A percentile compares a stretch with the other conserved stretches of the same genome.
These are phyloP conservation scores for Platismatia glauca DNA, from an alignment of 495 filamentous ascomycete genomes.

Conservation along the genomic window DNA sequence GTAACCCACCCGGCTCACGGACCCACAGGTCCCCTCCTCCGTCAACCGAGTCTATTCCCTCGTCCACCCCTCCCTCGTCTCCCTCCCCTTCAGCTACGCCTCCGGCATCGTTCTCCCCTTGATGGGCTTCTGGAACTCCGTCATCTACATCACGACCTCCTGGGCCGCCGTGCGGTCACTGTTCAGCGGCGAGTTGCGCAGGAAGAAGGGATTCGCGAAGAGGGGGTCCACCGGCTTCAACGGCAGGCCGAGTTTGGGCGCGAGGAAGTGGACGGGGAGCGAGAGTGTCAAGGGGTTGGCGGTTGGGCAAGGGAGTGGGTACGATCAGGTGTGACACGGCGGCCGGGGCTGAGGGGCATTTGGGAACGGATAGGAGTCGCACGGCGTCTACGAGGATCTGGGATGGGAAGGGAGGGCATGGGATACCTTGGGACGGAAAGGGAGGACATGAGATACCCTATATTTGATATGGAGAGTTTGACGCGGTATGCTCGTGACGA, in stretches of 20 bases:
- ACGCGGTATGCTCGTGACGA: neutral
- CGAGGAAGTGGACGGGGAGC: conserved; percentile 5
- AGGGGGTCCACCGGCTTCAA: neutral
- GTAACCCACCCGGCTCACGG: neutral
- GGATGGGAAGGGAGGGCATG: neutral
- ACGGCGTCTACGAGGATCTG: neutral
- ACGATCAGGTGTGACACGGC: conserved; percentile 3
- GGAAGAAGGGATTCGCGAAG: neutral
- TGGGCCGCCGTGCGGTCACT: conserved; percentile 13
- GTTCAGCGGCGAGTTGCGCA: neutral
- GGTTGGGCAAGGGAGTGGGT: neutral
- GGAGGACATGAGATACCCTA: neutral
- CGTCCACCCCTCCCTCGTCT: conserved; percentile 43
- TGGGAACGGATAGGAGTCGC: no score
- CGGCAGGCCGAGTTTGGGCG: neutral
- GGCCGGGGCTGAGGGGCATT: no score
- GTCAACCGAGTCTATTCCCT: conserved; percentile 69
- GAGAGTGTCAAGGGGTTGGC: conserved; percentile 1
- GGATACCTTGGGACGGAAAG: neutral
- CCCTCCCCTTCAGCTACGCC: conserved; percentile 55
- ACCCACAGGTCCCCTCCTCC: conserved; percentile 57
- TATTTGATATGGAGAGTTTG: no score
- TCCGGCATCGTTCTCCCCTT: conserved; percentile 69
- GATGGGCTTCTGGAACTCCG: conserved; percentile 84
- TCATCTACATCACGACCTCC: conserved; percentile 70